Evolutionary conservation across 2,329 filamentous ascomycete genomes (phyloP).

Genomic region (Monosporascus sp.): DNA sequence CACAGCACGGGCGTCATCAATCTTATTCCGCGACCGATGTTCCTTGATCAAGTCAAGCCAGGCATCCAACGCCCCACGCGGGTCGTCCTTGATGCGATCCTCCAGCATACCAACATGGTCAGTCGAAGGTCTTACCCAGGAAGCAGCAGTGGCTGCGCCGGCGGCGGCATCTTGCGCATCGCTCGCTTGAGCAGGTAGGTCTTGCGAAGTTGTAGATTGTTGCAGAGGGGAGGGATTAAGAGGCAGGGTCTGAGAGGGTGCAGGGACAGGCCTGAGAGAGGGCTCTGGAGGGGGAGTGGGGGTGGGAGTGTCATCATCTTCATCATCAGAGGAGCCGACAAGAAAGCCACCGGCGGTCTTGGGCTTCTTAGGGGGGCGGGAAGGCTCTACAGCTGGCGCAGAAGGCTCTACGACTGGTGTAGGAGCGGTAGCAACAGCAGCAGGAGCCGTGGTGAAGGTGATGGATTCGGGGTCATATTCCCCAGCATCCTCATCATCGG

Average conservation of each 20-base stretch:
- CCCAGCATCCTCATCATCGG: constrained; percentile 45
- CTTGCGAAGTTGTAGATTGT: constrained; percentile 15
- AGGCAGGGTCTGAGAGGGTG: constrained; percentile 12
- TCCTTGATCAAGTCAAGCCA: constrained; percentile 87
- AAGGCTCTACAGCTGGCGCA: constrained; percentile 23
- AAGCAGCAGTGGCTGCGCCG: constrained; percentile 6
- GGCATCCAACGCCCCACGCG: constrained; percentile 84
- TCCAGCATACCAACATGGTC: constrained; percentile 78
- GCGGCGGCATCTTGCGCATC: constrained; percentile 5
- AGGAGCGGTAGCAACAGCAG: constrained; percentile 6
- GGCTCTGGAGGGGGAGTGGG: constrained; percentile 8
- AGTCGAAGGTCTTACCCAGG: constrained; percentile 42
- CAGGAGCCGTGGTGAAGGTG: constrained; percentile 27
- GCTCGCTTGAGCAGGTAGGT: constrained; percentile 10
- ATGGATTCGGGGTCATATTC: constrained; percentile 56
- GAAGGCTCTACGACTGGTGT: constrained; percentile 24
- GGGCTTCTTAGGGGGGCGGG: constrained; percentile 47
- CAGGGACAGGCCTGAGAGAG: constrained; percentile 18
- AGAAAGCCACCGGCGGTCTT: constrained; percentile 56
- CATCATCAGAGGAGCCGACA: constrained; percentile 55
- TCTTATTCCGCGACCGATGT: constrained; percentile 72
- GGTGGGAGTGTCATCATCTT: constrained; percentile 35
- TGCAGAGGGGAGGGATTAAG: constrained; percentile 19
- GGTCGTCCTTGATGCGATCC: constrained; percentile 86
- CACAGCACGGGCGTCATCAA: constrained; percentile 71